Conservation (phyloP, 306 rosid genomes). For the Boehmeria nivea region DNA sequence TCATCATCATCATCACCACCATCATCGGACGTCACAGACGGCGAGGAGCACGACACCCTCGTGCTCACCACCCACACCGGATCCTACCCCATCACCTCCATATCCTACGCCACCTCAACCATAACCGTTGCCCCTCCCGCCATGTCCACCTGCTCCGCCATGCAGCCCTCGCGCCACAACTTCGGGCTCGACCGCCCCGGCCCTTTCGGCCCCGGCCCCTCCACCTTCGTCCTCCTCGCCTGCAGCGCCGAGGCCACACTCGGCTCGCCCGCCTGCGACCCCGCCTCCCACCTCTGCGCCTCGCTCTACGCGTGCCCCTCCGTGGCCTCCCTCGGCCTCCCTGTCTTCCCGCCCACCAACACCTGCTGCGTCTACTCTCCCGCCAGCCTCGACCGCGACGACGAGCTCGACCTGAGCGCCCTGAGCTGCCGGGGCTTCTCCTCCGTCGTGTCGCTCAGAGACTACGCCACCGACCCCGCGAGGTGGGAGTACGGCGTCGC, state of each 20-base stretch:
- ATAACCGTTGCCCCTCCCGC: conserved; percentile 38
- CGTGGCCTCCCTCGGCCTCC: conserved; percentile 35
- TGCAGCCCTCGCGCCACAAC: conserved; percentile 35
- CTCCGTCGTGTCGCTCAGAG: conserved; percentile 44
- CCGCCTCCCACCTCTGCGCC: conserved; percentile 49
- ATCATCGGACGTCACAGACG: background rate
- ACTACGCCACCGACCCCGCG: conserved; percentile 43
- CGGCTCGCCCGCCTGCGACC: conserved; percentile 42
- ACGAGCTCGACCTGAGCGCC: conserved; percentile 36
- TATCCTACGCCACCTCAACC: conserved; percentile 53
- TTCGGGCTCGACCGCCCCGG: conserved; percentile 53
- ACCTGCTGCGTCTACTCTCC: conserved; percentile 66
- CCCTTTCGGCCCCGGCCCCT: conserved; percentile 53
- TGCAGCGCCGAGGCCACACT: conserved; percentile 30
- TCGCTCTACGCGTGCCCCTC: conserved; percentile 56
- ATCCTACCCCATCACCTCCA: conserved; percentile 47
- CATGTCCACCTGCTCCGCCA: conserved; percentile 62
- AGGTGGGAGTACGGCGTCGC: conserved; percentile 56
- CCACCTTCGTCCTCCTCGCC: conserved; percentile 59
- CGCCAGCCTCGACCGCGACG: conserved; percentile 37
- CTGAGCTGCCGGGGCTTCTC: conserved; percentile 39
- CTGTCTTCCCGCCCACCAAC: conserved; percentile 48
- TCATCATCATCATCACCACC: background rate
- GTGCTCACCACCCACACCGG: conserved; percentile 54
- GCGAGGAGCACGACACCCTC: conserved; percentile 26